phyloP scores from a whole-genome alignment of 208 protist species.

The Wallacemonas rigidus region DNA sequence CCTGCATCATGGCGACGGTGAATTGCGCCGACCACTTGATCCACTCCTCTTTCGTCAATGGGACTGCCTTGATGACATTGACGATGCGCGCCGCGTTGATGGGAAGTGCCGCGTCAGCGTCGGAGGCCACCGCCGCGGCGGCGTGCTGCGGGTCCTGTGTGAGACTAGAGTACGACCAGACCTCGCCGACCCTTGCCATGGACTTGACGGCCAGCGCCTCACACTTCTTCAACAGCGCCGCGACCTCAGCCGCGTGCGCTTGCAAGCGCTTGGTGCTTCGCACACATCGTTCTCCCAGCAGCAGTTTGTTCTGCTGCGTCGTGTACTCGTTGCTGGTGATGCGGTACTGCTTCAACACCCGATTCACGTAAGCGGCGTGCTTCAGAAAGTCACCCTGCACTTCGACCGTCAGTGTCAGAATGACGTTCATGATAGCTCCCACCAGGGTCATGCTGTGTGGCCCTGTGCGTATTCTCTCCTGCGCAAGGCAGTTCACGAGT shows the following conservation, averaged over 20 bases:
- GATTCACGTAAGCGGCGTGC: slow-evolving; percentile 67
- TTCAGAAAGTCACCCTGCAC: slow-evolving; percentile 82
- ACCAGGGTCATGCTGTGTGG: slow-evolving; percentile 37
- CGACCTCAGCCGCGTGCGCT: slow-evolving; percentile 52
- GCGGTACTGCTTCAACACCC: slow-evolving; percentile 66
- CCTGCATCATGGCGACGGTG: slow-evolving; percentile 61
- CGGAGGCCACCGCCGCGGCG: slow-evolving; percentile 15
- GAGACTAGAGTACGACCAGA: slow-evolving; percentile 53
- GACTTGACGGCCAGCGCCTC: slow-evolving; percentile 49
- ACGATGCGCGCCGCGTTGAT: slow-evolving; percentile 72
- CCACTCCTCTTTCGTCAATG: slow-evolving; percentile 82
- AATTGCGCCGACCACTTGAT: slow-evolving; percentile 78
- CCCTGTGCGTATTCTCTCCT: slow-evolving; percentile 26
- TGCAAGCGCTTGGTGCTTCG: slow-evolving; percentile 34
- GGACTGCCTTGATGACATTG: slow-evolving; percentile 49
- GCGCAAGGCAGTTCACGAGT: slow-evolving; percentile 53
- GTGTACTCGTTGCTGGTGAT: slow-evolving; percentile 65
- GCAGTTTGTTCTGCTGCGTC: slow-evolving; percentile 55
- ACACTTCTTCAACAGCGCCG: slow-evolving; percentile 57
- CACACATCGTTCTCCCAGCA: slow-evolving; percentile 42
- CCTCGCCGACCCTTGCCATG: slow-evolving; percentile 58
- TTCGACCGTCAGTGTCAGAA: slow-evolving; percentile 57
- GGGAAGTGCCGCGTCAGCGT: slow-evolving; percentile 52
- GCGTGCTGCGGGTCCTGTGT: slow-evolving; percentile 32
- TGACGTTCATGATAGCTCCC: slow-evolving; percentile 75